phyloP scores from a whole-genome alignment of 768 basidiomycete genomes.

The Fistulinella prunicolor region DNA sequence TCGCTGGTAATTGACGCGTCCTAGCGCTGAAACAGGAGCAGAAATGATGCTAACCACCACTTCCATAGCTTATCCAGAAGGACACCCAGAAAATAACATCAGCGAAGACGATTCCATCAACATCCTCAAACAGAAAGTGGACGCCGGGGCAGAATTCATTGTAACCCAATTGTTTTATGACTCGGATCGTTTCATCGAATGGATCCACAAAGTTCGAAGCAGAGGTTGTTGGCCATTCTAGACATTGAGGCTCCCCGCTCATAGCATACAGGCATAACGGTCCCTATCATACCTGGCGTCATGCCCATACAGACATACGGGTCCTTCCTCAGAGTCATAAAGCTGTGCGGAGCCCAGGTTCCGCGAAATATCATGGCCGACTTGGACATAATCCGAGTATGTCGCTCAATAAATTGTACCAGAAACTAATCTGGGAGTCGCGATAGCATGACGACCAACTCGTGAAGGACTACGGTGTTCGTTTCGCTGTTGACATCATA shows the following conservation, averaged over 20 bases:
- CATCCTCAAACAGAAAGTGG: slow-evolving; percentile 80
- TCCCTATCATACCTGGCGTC: slow-evolving; percentile 92
- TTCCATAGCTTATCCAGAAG: slow-evolving; percentile 81
- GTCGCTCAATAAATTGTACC: slow-evolving; percentile 16
- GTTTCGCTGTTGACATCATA: slow-evolving; percentile 81
- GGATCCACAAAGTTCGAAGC: slow-evolving; percentile 69
- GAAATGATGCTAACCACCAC: background rate
- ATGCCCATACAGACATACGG: slow-evolving; percentile 98
- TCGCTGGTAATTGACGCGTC: slow-evolving; percentile 63
- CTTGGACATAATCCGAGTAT: slow-evolving; percentile 74
- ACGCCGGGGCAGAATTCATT: slow-evolving; percentile 95
- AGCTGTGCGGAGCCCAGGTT: slow-evolving; percentile 79
- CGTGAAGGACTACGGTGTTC: slow-evolving; percentile 93
- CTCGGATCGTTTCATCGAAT: slow-evolving; percentile 77
- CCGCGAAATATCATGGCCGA: slow-evolving; percentile 63
- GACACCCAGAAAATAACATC: slow-evolving; percentile 61
- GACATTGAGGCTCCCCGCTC: slow-evolving; percentile 1
- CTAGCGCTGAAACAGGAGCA: background rate
- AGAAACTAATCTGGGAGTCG: background rate
- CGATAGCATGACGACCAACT: slow-evolving; percentile 87
- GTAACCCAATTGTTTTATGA: slow-evolving; percentile 98
- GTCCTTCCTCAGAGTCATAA: slow-evolving; percentile 88
- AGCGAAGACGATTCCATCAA: slow-evolving; percentile 64
- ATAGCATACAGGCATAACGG: slow-evolving; percentile 64
- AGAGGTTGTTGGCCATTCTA: slow-evolving; percentile 49